Conservation (phyloP, 2,329 filamentous ascomycete species). For the Ustulina deusta region DNA sequence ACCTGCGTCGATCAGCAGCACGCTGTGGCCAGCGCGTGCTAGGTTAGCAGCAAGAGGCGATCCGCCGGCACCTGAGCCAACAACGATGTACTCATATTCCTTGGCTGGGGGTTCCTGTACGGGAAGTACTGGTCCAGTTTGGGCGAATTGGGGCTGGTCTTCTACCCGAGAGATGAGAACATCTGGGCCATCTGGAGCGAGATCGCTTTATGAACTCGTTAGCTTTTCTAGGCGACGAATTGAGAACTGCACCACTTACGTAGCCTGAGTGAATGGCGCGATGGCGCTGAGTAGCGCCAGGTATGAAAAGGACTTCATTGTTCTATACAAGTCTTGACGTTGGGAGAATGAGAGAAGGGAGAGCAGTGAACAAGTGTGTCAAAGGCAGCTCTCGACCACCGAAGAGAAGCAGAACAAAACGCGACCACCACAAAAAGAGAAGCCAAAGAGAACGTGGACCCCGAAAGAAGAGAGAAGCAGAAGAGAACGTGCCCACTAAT, state of each 20-base stretch:
- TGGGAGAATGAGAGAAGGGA: neutral
- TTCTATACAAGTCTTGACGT: neutral
- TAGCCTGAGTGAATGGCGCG: constrained; percentile 18
- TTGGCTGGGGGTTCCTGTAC: constrained; percentile 16
- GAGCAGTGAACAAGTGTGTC: constrained; percentile 11
- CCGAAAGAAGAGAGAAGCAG: constrained; percentile 26
- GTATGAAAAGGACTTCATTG: constrained; percentile 36
- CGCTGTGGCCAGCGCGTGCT: constrained; percentile 64
- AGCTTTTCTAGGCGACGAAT: neutral
- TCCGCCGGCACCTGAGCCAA: constrained; percentile 65
- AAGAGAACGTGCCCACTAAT: constrained; percentile 26
- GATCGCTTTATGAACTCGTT: constrained; percentile 19
- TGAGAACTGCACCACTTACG: constrained; percentile 17
- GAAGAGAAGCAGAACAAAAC: too few species aligned
- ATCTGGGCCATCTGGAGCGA: constrained; percentile 27
- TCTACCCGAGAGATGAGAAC: constrained; percentile 20
- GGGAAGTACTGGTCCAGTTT: constrained; percentile 14
- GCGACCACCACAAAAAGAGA: neutral
- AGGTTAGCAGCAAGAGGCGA: constrained; percentile 63
- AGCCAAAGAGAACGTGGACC: constrained; percentile 1
- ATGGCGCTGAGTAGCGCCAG: constrained; percentile 34
- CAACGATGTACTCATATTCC: constrained; percentile 54
- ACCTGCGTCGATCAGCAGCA: constrained; percentile 66
- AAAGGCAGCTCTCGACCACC: constrained; percentile 12
- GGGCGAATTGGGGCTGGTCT: constrained; percentile 18